Evolutionary conservation across 1,139 yeast species (phyloP).

Genomic region (Geotrichum restrictum): DNA sequence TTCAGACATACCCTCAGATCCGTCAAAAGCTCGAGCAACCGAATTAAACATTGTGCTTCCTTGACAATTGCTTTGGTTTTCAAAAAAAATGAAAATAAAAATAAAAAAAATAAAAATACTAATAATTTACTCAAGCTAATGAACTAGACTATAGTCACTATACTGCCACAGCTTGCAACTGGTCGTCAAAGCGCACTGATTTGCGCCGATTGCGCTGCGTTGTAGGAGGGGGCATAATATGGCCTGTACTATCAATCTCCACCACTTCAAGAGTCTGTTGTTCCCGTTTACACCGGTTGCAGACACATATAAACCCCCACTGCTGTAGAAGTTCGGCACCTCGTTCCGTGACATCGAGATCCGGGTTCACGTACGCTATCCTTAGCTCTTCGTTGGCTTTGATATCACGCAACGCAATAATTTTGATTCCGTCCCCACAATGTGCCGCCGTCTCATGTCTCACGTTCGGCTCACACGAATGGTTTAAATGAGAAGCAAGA

Average conservation of each 20-base stretch:
- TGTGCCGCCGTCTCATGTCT: constrained; percentile 44
- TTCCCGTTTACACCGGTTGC: constrained; percentile 63
- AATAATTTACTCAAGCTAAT: no score
- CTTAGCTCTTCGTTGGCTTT: constrained; percentile 63
- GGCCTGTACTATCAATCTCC: constrained; percentile 17
- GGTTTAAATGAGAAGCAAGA: constrained; percentile 68
- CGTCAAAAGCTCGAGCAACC: constrained; percentile 40
- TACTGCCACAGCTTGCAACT: neutral
- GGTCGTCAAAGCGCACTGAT: constrained; percentile 21
- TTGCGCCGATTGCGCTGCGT: constrained; percentile 21
- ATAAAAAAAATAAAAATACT: neutral
- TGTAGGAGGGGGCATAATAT: constrained; percentile 19
- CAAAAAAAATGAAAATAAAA: constrained; percentile 1
- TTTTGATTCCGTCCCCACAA: constrained; percentile 27
- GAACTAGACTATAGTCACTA: neutral
- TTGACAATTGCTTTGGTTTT: neutral
- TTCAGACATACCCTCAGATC: constrained; percentile 72
- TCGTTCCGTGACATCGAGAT: constrained; percentile 59
- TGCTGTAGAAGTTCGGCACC: constrained; percentile 63
- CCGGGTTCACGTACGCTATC: constrained; percentile 67
- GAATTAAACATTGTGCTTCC: neutral
- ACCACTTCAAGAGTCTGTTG: constrained; percentile 32
- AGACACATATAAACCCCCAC: constrained; percentile 75
- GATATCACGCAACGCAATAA: constrained; percentile 57
- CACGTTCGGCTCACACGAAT: constrained; percentile 70